Evolutionary conservation across 2,329 filamentous ascomycete genomes (phyloP).

Genomic region (Fusarium sp.): DNA sequence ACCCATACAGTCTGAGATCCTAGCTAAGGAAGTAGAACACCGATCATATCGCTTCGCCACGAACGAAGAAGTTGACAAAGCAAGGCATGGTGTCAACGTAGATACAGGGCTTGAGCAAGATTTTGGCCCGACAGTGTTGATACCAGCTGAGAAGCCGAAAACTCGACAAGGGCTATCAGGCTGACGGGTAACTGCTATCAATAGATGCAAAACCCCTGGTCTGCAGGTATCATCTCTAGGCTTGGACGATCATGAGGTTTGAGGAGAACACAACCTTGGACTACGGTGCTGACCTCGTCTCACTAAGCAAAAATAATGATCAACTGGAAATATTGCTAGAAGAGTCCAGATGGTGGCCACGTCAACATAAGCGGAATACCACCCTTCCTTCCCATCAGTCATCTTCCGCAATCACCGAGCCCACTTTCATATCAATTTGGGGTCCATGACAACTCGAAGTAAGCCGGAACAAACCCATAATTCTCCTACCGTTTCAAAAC

Average conservation of each 20-base stretch:
- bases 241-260: background rate
- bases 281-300: background rate
- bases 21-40: slow-evolving; percentile 12
- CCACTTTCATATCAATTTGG: background rate
- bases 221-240: background rate
- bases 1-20: fast-evolving
- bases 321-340: background rate
- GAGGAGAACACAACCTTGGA: background rate
- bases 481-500: background rate
- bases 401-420: background rate
- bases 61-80: background rate
- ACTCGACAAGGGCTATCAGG: background rate
- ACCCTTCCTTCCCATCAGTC: too few species aligned
- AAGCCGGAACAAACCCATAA: background rate
- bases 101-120: slow-evolving; percentile 28
- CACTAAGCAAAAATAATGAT: slow-evolving; percentile 7
- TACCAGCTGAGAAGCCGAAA: background rate
- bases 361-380: slow-evolving; percentile 8
- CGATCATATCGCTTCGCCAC: slow-evolving; percentile 29
- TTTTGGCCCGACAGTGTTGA: slow-evolving; percentile 30
- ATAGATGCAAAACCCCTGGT: background rate
- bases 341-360: background rate
- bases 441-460: background rate
- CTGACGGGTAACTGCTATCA: background rate
- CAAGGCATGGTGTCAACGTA: slow-evolving; percentile 16